A percentile compares a stretch with the other conserved stretches of the same genome.
These are phyloP conservation scores for Grigorovia humatica DNA, from an alignment of 805 yeast species.

Conservation along the genomic window DNA sequence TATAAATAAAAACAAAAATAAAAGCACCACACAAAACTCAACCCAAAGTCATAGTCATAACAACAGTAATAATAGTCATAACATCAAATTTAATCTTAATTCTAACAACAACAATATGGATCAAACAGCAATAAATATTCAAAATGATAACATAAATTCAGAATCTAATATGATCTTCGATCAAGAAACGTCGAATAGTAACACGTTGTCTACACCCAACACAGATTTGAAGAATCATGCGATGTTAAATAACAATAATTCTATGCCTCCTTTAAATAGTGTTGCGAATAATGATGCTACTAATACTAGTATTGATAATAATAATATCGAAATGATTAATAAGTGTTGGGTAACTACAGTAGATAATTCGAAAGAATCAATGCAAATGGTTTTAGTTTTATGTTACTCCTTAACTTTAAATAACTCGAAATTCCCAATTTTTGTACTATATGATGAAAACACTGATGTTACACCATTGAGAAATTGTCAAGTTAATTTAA, in stretches of 20 bases:
- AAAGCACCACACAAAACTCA: not conserved
- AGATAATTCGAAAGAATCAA: constrained; percentile 14
- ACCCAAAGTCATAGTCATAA: not conserved
- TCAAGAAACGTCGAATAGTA: not conserved
- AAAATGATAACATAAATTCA: not conserved
- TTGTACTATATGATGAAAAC: constrained; percentile 14
- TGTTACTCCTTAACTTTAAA: constrained; percentile 16
- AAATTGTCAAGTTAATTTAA: constrained; percentile 4
- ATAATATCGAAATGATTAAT: not conserved
- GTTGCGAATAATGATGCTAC: not conserved
- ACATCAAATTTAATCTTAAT: not conserved
- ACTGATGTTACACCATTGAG: constrained; percentile 10
- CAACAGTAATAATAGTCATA: not conserved
- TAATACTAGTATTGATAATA: not conserved
- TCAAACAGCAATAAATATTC: not conserved
- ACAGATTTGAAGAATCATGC: not conserved
- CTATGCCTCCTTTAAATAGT: not conserved
- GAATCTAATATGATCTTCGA: no score
- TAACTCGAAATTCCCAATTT: constrained; percentile 17
- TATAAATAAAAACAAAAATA: not conserved
- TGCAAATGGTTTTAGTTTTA: constrained; percentile 18
- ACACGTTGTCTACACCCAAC: not conserved
- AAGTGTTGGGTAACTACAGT: constrained; percentile 24
- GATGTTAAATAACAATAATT: not conserved
- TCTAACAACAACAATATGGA: not conserved